These are phyloP conservation scores for Acacia melanoxylon DNA, from an alignment of 306 rosid species.

Conservation along the genomic window DNA sequence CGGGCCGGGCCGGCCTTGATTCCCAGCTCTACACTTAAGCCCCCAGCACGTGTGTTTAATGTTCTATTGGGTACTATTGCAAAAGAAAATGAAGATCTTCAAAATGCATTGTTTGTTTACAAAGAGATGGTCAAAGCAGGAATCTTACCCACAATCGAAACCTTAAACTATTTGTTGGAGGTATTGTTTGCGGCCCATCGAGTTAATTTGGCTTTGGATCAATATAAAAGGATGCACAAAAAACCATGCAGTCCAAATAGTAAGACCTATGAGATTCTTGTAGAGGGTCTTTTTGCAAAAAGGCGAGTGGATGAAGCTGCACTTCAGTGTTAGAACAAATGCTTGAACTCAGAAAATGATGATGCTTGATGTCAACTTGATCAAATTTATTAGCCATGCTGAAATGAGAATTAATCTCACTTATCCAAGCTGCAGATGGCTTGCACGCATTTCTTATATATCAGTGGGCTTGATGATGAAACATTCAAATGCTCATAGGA, in stretches of 20 bases:
- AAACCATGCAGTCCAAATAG: constrained; percentile 75
- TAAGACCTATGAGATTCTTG: constrained; percentile 65
- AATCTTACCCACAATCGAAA: constrained; percentile 56
- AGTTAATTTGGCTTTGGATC: constrained; percentile 71
- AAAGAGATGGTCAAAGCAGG: constrained; percentile 89
- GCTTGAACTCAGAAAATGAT: constrained; percentile 42
- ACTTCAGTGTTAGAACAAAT: constrained; percentile 49
- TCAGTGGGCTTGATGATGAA: no score
- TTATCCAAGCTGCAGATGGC: no score
- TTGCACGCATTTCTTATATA: no score
- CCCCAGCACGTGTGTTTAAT: constrained; percentile 57
- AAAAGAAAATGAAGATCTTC: constrained; percentile 50
- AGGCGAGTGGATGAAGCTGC: constrained; percentile 68
- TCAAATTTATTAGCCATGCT: no score
- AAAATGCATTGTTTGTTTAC: constrained; percentile 67
- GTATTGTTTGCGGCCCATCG: constrained; percentile 45
- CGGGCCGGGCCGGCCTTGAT: no score
- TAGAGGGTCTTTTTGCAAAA: constrained; percentile 53
- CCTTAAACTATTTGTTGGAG: constrained; percentile 77
- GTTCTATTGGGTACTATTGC: constrained; percentile 63
- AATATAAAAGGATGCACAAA: constrained; percentile 73
- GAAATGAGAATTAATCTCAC: no score
- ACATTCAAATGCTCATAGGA: no score
- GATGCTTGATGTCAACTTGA: no score
- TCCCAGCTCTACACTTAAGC: no score